Conservation (phyloP, 2,329 filamentous ascomycete genomes). For the Claviceps digitariae region DNA sequence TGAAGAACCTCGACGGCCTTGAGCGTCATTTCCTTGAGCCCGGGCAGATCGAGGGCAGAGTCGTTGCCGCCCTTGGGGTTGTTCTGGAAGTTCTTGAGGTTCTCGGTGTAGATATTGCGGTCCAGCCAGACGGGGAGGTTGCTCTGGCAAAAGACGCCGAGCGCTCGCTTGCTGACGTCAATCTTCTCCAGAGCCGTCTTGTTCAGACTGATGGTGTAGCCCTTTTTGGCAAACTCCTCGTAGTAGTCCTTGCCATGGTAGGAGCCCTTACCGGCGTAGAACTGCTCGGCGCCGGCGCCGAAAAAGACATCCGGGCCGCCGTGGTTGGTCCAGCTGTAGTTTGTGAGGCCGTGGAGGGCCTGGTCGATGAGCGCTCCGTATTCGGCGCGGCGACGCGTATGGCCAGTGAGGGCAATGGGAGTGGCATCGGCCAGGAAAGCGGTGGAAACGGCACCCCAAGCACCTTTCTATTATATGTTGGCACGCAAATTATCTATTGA, state of each 20-base stretch:
- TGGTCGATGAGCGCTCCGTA: conserved; percentile 65
- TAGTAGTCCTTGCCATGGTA: conserved; percentile 68
- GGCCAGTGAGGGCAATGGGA: conserved; percentile 59
- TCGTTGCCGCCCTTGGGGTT: conserved; percentile 51
- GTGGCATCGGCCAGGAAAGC: conserved; percentile 73
- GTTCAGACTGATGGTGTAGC: conserved; percentile 60
- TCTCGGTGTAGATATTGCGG: conserved; percentile 64
- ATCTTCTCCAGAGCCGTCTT: conserved; percentile 53
- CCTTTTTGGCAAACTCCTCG: conserved; percentile 56
- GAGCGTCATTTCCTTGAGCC: conserved; percentile 78
- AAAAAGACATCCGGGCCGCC: conserved; percentile 69
- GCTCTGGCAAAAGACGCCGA: conserved; percentile 64
- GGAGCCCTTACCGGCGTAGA: conserved; percentile 50
- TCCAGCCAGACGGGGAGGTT: conserved; percentile 80
- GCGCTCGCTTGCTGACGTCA: conserved; percentile 45
- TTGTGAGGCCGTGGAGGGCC: conserved; percentile 60
- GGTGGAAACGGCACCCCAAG: conserved; percentile 60
- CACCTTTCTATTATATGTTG: conserved; percentile 26
- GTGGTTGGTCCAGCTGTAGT: conserved; percentile 70
- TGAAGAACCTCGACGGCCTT: conserved; percentile 75
- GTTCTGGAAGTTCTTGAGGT: conserved; percentile 52
- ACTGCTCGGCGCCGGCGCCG: conserved; percentile 72
- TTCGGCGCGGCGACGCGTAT: conserved; percentile 55
- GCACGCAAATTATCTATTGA: not conserved
- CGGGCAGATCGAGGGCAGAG: conserved; percentile 61